Evolutionary conservation across 805 yeast genomes (phyloP), one percentile per base, ranked within the genome.

Genomic region (Ogataea nitratoaversa): DNA sequence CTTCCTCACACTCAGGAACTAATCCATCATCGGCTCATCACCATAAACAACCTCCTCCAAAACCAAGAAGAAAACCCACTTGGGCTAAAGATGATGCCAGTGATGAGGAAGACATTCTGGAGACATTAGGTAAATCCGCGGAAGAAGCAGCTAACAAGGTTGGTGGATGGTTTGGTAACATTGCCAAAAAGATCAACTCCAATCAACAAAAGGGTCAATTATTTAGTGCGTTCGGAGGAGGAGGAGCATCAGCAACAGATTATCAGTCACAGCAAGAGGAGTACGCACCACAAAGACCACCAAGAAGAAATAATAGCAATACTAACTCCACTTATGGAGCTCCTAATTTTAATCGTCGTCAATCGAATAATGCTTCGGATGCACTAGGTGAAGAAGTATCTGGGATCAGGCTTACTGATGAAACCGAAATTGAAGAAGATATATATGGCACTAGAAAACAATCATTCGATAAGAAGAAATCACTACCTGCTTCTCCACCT

Each of bases 121-220:
- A 82, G 32, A 75, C 79, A 37, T 72, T 90, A 38, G 70, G 76
- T 32, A 82, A 82, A 54, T 88, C 91, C 17, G 71, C 89, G 34
- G 89, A 83, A 53, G 96, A 87, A 52, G 88, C 96, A 2, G 78
- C 82, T 41, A 70, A 75, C 34, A 82, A 83, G 40, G 77, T 89
- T 43, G 82, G 84, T 46, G 74, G 79, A 13, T 89, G 96, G 95
- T 78, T 86, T 36, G 76, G 76, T 44, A 85, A 80, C 13, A 56
- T 86, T 42, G 72, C 81, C 24, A 79, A 78, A 66, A 74, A 70
- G 52, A 49, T 62, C 42, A 43, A 44, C 36, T 33, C 31, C 34
- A 31, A 46, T 59, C 46, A 55, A 48, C 41, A 60, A 51, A 32
- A 48, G 42, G 43, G 42, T 20, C 58, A 52, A 37, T 46, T 63